Base-by-base conservation (phyloP, 2,329 filamentous ascomycete species). In the Trichophyton mentagrophytes region DNA sequence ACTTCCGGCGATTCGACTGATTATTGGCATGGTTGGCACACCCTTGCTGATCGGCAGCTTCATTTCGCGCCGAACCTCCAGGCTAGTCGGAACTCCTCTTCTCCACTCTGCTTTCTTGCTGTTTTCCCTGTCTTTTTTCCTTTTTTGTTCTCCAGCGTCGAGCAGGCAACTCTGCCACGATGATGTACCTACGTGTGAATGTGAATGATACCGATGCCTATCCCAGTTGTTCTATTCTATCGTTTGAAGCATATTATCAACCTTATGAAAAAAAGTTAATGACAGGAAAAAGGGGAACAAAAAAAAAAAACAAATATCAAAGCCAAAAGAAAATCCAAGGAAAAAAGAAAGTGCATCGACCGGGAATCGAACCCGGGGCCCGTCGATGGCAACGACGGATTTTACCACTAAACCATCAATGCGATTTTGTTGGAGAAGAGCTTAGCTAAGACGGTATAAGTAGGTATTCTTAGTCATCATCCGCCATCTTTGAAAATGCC, bases 391-490 rank as follows among this genome's bases (percentile, higher is more conserved):
- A 44, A 44, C 40, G 40, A 44, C 40, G 40, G 40, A 44, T 20
- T 44, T 44, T 51, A 51, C 46, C 46, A 51, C 46, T 51, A 51
- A 51, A 51, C 46, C 46, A 51, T 51, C 46, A 51, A 51, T 51
- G 46, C 46, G 17, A 13, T 9, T 13, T 27, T 22, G 27, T 38
- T 57, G 53, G 27, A 22, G 5, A 20, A 20, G 53, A 17, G 53
- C 53, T n/a, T n/a, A n/a, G 13, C 30, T 44, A 17, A 44, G 3
- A 7, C 5, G 20, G n/a, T 1, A n/a, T 2, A 9, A 44, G 33
- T 38, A 44, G 40, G n/a, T 1, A n/a, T 8, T 7, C n/a, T 44
- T 44, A 44, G 15, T 44, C 40, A 44, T n/a, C 40, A 44, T 8
- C 2, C 17, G 1, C 2, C 22, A 0, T 3, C 22, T 22, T 22